These are phyloP conservation scores for Chalaropsis thielavioides DNA, from an alignment of 2,329 filamentous ascomycete genomes.

Conservation along the genomic window DNA sequence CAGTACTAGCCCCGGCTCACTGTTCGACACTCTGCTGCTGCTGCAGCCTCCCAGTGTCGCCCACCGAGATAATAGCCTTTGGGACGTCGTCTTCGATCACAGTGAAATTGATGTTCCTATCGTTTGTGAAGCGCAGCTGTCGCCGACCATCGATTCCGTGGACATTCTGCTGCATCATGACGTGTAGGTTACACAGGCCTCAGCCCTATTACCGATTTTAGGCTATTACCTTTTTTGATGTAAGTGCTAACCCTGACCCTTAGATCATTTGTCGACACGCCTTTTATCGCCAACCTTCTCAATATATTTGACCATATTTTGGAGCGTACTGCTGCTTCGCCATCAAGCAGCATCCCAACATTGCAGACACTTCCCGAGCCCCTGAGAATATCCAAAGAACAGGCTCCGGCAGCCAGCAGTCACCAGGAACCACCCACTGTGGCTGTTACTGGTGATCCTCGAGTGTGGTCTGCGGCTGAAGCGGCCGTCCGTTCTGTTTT, in stretches of 20 bases:
- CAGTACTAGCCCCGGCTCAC: constrained; percentile 27
- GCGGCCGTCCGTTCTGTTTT: constrained; percentile 40
- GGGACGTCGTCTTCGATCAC: constrained; percentile 41
- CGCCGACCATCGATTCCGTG: constrained; percentile 34
- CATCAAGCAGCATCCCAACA: neutral
- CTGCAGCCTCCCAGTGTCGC: constrained; percentile 49
- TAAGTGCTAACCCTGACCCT: neutral
- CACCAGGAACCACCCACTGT: neutral
- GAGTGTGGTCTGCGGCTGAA: constrained; percentile 39
- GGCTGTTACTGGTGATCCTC: neutral
- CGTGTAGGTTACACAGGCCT: constrained; percentile 24
- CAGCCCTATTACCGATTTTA: neutral
- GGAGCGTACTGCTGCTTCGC: neutral
- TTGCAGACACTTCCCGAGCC: neutral
- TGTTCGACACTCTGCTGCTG: constrained; percentile 73
- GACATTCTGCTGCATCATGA: constrained; percentile 50
- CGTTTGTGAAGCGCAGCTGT: constrained; percentile 59
- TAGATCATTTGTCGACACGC: neutral
- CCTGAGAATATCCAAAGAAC: neutral
- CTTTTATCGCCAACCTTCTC: neutral
- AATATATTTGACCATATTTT: neutral
- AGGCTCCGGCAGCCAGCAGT: neutral
- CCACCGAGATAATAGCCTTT: constrained; percentile 39
- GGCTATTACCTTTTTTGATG: neutral
- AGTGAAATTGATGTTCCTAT: constrained; percentile 61